phyloP scores from a whole-genome alignment of 164 flowering plant genomes.

The Aristolochia contorta region DNA sequence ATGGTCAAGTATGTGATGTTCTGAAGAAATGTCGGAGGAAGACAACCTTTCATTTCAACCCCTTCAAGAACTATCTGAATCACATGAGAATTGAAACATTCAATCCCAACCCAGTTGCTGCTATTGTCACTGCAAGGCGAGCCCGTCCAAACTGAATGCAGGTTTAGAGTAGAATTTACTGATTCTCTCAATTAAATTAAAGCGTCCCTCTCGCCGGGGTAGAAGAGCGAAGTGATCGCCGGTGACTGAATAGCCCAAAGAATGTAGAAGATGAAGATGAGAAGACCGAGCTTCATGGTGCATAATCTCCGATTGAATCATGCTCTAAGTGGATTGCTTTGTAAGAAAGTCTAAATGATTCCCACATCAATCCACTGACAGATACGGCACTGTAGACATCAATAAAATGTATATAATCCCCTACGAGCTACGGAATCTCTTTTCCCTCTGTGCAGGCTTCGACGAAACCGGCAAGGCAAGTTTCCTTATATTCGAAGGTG shows the following conservation, averaged over 20 bases:
- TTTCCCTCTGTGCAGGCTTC: background rate
- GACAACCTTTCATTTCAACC: slow-evolving; percentile 9
- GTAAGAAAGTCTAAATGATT: background rate
- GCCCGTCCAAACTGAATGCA: slow-evolving; percentile 15
- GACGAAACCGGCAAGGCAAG: slow-evolving; percentile 11
- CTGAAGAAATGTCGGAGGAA: slow-evolving; percentile 5
- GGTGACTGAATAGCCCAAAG: background rate
- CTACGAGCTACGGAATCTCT: background rate
- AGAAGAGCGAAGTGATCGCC: background rate
- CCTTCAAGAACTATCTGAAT: slow-evolving; percentile 13
- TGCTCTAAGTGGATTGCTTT: background rate
- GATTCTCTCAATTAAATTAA: slow-evolving; percentile 10
- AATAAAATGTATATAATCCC: background rate
- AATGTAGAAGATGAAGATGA: background rate
- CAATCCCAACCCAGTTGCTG: slow-evolving; percentile 12
- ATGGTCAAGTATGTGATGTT: slow-evolving; percentile 3
- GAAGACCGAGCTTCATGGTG: background rate
- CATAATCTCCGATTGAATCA: background rate
- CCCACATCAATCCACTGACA: background rate
- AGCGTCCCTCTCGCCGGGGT: slow-evolving; percentile 9
- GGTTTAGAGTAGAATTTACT: slow-evolving; percentile 2
- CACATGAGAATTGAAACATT: slow-evolving; percentile 8
- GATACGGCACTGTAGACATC: background rate
- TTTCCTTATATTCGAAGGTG: slow-evolving; percentile 1
- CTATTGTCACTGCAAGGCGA: slow-evolving; percentile 8